These are phyloP conservation scores for Syzygium aromaticum DNA, from an alignment of 345 rosid genomes.

Conservation along the genomic window DNA sequence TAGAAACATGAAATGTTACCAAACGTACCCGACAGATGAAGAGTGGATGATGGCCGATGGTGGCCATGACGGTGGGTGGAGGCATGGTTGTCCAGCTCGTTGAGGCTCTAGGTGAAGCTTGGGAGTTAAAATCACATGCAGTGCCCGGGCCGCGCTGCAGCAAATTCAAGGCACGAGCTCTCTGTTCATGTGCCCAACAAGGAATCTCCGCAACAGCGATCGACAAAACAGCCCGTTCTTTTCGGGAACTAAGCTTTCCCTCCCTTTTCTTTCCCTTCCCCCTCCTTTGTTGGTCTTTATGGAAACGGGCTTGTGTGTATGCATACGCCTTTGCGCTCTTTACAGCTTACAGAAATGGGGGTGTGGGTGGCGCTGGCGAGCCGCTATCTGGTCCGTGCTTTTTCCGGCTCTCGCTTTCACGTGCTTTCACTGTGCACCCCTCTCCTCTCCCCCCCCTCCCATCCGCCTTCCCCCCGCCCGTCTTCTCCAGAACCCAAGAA, in stretches of 20 bases:
- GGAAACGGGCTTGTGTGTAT: background rate
- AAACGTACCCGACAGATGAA: background rate
- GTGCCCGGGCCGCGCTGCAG: too few species aligned
- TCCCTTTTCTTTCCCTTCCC: background rate
- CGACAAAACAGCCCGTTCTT: background rate
- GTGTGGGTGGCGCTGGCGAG: background rate
- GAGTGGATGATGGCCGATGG: background rate
- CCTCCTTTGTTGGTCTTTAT: background rate
- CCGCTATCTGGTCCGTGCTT: slow-evolving; percentile 5
- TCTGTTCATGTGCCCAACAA: background rate
- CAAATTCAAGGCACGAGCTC: too few species aligned
- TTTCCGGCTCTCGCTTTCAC: slow-evolving; percentile 7
- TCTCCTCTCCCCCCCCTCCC: background rate
- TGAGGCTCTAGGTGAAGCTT: background rate
- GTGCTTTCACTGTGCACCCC: background rate
- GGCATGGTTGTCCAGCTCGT: background rate
- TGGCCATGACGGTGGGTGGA: background rate
- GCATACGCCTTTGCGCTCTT: background rate
- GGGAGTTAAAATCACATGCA: too few species aligned
- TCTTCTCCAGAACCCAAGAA: slow-evolving; percentile 11
- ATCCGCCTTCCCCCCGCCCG: background rate
- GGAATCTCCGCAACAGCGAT: background rate
- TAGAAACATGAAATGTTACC: too few species aligned
- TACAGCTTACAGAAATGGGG: background rate
- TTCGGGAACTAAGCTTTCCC: background rate